Conservation (phyloP, 148 eudicot genomes). For the Persicaria tinctoria region DNA sequence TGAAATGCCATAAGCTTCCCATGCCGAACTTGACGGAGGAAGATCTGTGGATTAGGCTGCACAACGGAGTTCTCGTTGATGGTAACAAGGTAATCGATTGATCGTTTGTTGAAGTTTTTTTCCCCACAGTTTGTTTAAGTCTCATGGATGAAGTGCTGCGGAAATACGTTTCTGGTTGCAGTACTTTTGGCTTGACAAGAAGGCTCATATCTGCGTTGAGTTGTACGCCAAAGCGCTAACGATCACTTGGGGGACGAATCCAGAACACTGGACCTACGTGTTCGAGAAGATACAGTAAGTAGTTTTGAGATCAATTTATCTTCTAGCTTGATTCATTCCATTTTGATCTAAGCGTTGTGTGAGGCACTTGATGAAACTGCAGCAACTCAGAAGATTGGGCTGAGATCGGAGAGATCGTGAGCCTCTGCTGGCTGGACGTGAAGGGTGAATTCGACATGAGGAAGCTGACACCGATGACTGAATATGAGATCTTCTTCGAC, state of each 20-base stretch:
- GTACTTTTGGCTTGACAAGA: constrained; percentile 11
- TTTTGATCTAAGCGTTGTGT: neutral
- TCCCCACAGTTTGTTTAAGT: neutral
- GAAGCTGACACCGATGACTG: constrained; percentile 10
- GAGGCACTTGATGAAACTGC: neutral
- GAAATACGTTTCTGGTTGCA: neutral
- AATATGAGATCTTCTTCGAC: constrained; percentile 13
- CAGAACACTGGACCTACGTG: constrained; percentile 9
- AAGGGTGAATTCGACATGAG: constrained; percentile 9
- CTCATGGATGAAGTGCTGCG: too few relatives aligned
- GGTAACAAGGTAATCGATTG: constrained; percentile 7
- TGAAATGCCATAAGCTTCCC: constrained; percentile 1
- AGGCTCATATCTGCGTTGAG: constrained; percentile 2
- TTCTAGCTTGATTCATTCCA: neutral
- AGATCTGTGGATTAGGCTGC: constrained; percentile 9
- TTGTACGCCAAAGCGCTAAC: constrained; percentile 11
- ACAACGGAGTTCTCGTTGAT: neutral
- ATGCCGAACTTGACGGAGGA: constrained; percentile 5
- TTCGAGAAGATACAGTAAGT: constrained; percentile 10
- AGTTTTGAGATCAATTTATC: neutral
- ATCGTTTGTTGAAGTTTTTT: neutral
- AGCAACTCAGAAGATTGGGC: constrained; percentile 8
- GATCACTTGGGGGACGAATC: constrained; percentile 12
- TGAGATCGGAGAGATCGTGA: constrained; percentile 7
- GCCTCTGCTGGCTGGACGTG: constrained; percentile 8